Conservation (phyloP, 805 yeast genomes). For the Zygoascus tannicola region DNA sequence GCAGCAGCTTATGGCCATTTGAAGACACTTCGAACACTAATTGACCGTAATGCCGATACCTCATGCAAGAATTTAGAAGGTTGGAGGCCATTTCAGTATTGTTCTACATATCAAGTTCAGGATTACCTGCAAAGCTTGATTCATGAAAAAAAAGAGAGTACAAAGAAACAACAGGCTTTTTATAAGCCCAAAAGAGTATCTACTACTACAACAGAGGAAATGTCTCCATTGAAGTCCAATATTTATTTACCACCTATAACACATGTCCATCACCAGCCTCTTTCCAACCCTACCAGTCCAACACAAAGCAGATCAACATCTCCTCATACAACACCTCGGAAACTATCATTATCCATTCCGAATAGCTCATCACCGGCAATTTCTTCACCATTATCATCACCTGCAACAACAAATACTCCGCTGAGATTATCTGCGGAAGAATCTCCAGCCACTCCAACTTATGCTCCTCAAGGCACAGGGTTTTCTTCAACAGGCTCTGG, state of each 20-base stretch:
- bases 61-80: conserved; percentile 45
- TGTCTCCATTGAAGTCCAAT: neutral
- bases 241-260: neutral
- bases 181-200: conserved; percentile 1
- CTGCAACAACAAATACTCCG: conserved; percentile 2
- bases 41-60: conserved; percentile 42
- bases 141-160: conserved; percentile 15
- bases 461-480: no score
- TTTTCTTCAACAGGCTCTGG: no score
- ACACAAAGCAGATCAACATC: neutral
- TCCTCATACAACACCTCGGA: neutral
- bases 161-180: conserved; percentile 11
- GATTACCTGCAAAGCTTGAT: conserved; percentile 30
- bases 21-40: conserved; percentile 45
- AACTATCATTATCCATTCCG: neutral
- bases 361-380: neutral
- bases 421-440: conserved; percentile 6
- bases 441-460: neutral
- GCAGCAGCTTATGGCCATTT: conserved; percentile 65
- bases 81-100: conserved; percentile 56
- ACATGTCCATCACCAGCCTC: conserved; percentile 1
- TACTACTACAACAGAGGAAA: neutral
- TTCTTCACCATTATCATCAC: conserved; percentile 3
- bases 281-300: neutral
- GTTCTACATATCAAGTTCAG: conserved; percentile 44